Conservation (phyloP, 768 basidiomycete species). For the Lenzites betulinus region DNA sequence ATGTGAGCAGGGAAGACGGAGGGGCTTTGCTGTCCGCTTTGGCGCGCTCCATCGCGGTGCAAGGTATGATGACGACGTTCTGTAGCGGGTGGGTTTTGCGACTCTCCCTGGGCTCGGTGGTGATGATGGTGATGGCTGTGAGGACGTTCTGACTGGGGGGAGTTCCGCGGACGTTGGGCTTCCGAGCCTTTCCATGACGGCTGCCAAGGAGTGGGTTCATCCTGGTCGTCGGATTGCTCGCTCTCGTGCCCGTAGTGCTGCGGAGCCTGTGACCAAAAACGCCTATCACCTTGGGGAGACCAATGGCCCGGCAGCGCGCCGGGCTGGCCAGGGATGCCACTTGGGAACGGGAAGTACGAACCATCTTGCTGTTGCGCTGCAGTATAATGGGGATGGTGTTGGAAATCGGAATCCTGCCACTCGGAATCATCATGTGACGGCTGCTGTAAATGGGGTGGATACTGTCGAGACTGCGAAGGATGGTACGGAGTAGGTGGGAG, state of each 20-base stretch:
- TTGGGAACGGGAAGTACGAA: not conserved
- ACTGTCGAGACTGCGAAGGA: not conserved
- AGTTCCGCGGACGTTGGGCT: not conserved
- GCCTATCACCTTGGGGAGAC: constrained; percentile 9
- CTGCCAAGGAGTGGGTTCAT: not conserved
- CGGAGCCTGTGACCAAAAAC: constrained; percentile 9
- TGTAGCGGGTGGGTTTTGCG: not conserved
- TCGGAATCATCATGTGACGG: constrained; percentile 8
- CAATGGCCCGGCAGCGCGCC: constrained; percentile 13
- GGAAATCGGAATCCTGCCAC: constrained; percentile 8
- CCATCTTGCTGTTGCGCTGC: not conserved
- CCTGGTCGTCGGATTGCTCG: constrained; percentile 21
- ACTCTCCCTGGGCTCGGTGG: not conserved
- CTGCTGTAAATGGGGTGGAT: not conserved
- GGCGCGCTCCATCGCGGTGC: constrained; percentile 5
- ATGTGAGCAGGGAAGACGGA: not conserved
- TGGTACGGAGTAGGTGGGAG: constrained; percentile 25
- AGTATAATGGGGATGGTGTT: not conserved
- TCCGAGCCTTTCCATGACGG: constrained; percentile 9
- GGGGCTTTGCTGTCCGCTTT: constrained; percentile 14
- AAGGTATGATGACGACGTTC: constrained; percentile 14
- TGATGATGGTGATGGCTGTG: not conserved
- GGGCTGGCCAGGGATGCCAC: not conserved
- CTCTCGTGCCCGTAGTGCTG: constrained; percentile 8
- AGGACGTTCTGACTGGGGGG: constrained; percentile 7